These are phyloP conservation scores for Candida anglica DNA, from an alignment of 805 yeast genomes.

Conservation along the genomic window DNA sequence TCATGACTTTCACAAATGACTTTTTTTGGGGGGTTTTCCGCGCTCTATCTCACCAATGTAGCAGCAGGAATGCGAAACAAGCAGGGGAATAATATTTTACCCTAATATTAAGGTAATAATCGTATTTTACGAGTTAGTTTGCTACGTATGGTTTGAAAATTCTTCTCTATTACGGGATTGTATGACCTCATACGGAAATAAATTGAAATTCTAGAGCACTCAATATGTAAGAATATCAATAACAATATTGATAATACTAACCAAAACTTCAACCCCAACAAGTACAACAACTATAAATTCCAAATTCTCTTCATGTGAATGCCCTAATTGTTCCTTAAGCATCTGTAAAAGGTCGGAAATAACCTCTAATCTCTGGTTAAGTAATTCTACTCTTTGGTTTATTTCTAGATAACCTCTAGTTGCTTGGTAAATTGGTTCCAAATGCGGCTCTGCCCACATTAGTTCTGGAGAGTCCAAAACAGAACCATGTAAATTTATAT, in stretches of 20 bases:
- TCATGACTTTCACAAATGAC: no score
- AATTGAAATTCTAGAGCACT: no score
- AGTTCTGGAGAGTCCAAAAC: constrained; percentile 95
- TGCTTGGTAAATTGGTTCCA: constrained; percentile 96
- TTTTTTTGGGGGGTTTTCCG: no score
- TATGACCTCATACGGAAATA: no score
- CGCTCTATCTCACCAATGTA: no score
- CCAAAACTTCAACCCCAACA: constrained; percentile 88
- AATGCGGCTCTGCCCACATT: constrained; percentile 98
- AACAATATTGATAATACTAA: constrained; percentile 77
- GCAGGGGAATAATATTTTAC: no score
- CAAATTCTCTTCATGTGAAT: constrained; percentile 84
- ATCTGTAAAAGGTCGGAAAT: constrained; percentile 89
- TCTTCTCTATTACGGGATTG: no score
- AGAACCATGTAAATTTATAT: constrained; percentile 79
- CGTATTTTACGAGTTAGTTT: no score
- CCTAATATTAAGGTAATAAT: no score
- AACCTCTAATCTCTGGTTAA: constrained; percentile 91
- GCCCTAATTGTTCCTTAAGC: constrained; percentile 96
- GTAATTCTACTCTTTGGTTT: constrained; percentile 83
- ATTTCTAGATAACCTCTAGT: constrained; percentile 94
- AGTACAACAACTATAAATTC: constrained; percentile 87
- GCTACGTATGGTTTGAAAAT: no score
- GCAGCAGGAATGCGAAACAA: no score
- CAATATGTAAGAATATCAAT: constrained; percentile 46